Base-by-base conservation (phyloP, 2,329 filamentous ascomycete species). In the Diplodia sapinea region DNA sequence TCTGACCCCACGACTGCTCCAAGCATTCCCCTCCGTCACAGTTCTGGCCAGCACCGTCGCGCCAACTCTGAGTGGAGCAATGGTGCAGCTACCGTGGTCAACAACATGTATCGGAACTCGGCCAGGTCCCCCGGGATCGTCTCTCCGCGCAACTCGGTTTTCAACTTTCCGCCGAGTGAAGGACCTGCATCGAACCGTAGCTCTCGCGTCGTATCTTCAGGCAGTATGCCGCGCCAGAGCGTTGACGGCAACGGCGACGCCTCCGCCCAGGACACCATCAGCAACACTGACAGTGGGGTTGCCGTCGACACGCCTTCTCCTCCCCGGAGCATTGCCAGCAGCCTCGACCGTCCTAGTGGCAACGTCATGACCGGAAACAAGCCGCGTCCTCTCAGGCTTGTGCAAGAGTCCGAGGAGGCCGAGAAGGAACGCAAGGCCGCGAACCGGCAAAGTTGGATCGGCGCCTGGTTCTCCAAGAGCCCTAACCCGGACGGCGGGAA, bases 341-440 rank as follows among this genome's bases (percentile, higher is more conserved):
- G 71, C 33, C 72, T 72, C 51, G 78, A 78, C 23, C 38, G 70
- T 15, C 61, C 61, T 52, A 70, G 72, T 33, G 72, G 73, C 3
- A 79, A 79, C 15, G 76, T 82, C 20, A 84, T 85, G 81, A 80
- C 81, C 29, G 83, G 83, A 50, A 82, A 89, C 74, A 95, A 95
- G 79, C 89, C 96, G 68, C 87, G 94, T 43, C 94, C 94, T 7
- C 82, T 99, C 71, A 86, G 94, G 17, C 84, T 99, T 36, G 93
- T 98, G 56, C 91, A 95, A 79, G 92, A 96, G 80, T 90, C 73
- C 17, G 72, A 72, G 23, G 77, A 77, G 13, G 74, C 77, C 68
- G 80, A 82, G 23, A 73, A 75, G 65, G 79, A 78, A 8, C 74
- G 77, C 66, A 83, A 82, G 68, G 77, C 77, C 43, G 80, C 78